A percentile compares a stretch with the other conserved stretches of the same genome.
phyloP scores from a whole-genome alignment of 1,139 yeast genomes.

The Taphrina deformans region DNA sequence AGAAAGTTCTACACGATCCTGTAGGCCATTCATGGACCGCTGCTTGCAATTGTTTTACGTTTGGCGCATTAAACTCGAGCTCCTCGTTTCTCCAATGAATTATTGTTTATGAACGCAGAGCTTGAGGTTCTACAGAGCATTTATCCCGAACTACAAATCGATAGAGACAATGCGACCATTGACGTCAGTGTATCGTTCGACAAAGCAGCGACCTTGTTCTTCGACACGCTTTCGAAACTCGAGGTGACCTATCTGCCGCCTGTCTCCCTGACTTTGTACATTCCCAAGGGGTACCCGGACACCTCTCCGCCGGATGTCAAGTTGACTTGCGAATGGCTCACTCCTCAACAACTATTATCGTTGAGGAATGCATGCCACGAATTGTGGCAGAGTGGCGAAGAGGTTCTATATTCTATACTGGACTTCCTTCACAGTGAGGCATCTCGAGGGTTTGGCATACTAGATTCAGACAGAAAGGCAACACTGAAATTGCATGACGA shows the following conservation, averaged over 20 bases:
- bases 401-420: constrained; percentile 16
- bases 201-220: background rate
- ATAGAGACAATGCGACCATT: background rate
- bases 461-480: background rate
- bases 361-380: constrained; percentile 3
- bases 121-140: constrained; percentile 39
- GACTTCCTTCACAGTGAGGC: constrained; percentile 10
- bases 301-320: constrained; percentile 6
- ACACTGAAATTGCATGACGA: background rate
- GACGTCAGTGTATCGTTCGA: background rate
- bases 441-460: background rate
- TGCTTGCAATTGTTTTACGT: too few species aligned
- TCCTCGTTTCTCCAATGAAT: too few species aligned
- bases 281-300: constrained; percentile 26
- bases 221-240: constrained; percentile 3
- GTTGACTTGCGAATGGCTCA: constrained; percentile 25
- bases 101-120: constrained; percentile 45
- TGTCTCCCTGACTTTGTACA: background rate
- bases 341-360: constrained; percentile 4
- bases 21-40: too few species aligned
- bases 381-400: constrained; percentile 24
- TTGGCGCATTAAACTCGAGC: too few species aligned
- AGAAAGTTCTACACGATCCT: too few species aligned
- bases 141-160: constrained; percentile 28
- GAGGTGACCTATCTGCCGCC: constrained; percentile 27